Percentiles rank a stretch among this genome's conserved stretches.
These are phyloP conservation scores for Helotiales sp. DNA, from an alignment of 2,329 filamentous ascomycete genomes.

Conservation along the genomic window DNA sequence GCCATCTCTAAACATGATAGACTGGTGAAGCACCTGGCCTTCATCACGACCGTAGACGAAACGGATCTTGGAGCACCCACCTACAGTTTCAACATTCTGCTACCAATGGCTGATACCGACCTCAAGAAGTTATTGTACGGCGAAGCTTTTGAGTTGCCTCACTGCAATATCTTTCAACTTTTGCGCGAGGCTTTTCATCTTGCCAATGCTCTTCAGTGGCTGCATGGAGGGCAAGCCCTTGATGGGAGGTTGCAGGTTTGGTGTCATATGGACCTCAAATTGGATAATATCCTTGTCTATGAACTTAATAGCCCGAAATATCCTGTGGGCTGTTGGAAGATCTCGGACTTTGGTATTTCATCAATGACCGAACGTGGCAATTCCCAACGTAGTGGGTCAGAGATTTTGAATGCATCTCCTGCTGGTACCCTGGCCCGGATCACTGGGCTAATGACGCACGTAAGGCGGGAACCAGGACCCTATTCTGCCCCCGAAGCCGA, in stretches of 20 bases:
- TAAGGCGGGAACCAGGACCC: neutral
- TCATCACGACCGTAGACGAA: slow-evolving; percentile 6
- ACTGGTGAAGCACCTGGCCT: slow-evolving; percentile 6
- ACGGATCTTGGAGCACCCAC: neutral
- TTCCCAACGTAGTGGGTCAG: neutral
- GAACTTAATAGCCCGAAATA: neutral
- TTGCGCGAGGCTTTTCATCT: slow-evolving; percentile 8
- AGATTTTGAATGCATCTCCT: neutral
- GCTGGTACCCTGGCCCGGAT: neutral
- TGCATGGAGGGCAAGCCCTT: slow-evolving; percentile 4
- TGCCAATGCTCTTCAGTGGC: slow-evolving; percentile 4
- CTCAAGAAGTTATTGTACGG: slow-evolving; percentile 9
- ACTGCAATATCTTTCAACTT: neutral
- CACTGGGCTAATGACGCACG: neutral
- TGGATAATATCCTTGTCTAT: slow-evolving; percentile 15
- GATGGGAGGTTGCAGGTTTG: neutral
- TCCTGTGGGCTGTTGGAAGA: slow-evolving; percentile 12
- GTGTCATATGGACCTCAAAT: slow-evolving; percentile 14
- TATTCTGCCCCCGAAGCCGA: slow-evolving; percentile 11
- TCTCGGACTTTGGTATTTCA: slow-evolving; percentile 17
- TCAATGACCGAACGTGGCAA: slow-evolving; percentile 3
- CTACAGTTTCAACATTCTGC: slow-evolving; percentile 11
- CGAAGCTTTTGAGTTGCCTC: neutral
- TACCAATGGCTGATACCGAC: slow-evolving; percentile 5
- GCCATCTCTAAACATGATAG: slow-evolving; percentile 8